Percentiles rank a stretch among this genome's conserved stretches.
These are phyloP conservation scores for Cornus controversa DNA, from an alignment of 148 eudicot species.

Conservation along the genomic window DNA sequence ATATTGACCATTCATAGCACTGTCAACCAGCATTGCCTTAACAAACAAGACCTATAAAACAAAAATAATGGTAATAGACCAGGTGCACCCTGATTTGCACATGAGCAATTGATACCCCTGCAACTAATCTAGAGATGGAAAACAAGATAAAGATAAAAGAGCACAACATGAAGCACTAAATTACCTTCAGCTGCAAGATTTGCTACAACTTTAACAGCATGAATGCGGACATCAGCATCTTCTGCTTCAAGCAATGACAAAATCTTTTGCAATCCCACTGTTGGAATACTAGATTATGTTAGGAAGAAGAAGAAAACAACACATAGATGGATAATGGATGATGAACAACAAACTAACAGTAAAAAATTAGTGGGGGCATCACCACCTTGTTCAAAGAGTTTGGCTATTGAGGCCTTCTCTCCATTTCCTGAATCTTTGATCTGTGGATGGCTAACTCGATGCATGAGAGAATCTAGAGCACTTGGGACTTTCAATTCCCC, in stretches of 20 bases:
- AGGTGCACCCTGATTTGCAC: background rate
- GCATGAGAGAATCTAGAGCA: conserved; percentile 48
- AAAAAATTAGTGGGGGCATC: background rate
- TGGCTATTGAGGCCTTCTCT: conserved; percentile 71
- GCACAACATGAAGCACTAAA: background rate
- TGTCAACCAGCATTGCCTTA: background rate
- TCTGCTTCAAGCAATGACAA: conserved; percentile 83
- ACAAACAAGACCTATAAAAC: background rate
- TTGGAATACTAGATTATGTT: conserved; percentile 17
- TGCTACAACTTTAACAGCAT: conserved; percentile 88
- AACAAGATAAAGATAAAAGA: background rate
- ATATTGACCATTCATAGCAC: background rate
- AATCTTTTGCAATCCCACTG: conserved; percentile 92
- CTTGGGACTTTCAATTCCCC: conserved; percentile 27
- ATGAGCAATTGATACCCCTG: background rate
- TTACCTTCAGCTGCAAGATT: conserved; percentile 95
- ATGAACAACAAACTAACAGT: background rate
- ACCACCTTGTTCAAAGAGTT: conserved; percentile 94
- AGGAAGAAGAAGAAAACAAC: conserved; percentile 10
- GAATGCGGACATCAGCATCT: conserved; percentile 76
- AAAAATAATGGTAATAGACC: background rate
- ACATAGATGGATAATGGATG: background rate
- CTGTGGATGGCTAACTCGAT: conserved; percentile 55
- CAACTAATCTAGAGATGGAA: no score
- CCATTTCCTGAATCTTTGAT: conserved; percentile 57